A percentile compares a stretch with the other conserved stretches of the same genome.
Evolutionary conservation across 257 asterid genomes (phyloP).

Genomic region (Solanum clarkiae): DNA sequence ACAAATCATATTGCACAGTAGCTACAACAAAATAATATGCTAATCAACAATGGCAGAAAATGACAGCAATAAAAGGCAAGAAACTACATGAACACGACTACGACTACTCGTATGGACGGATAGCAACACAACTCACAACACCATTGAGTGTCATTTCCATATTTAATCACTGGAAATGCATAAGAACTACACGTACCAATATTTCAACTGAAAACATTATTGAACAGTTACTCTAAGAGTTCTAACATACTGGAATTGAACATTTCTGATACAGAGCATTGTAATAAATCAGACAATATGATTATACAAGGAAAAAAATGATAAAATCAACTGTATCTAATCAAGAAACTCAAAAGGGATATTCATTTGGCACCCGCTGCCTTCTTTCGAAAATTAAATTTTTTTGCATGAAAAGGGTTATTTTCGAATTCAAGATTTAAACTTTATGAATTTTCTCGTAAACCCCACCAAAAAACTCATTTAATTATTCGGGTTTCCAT

Average conservation of each 20-base stretch:
- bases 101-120: neutral
- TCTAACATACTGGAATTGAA: neutral
- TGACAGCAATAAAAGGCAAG: neutral
- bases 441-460: neutral
- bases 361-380: neutral
- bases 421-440: neutral
- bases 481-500: neutral
- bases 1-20: neutral
- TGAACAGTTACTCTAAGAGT: neutral
- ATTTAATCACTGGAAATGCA: neutral
- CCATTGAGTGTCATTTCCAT: neutral
- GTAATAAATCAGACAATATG: neutral
- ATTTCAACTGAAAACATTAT: neutral
- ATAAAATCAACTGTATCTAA: neutral
- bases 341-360: neutral
- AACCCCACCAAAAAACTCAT: neutral
- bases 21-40: no score
- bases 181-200: neutral
- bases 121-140: neutral
- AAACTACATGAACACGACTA: neutral
- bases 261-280: neutral
- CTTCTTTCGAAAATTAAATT: neutral
- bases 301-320: neutral
- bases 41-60: neutral
- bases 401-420: neutral